Evolutionary conservation across 1,284 basidiomycete species (phyloP).

Genomic region (Puccinia sorghi): DNA sequence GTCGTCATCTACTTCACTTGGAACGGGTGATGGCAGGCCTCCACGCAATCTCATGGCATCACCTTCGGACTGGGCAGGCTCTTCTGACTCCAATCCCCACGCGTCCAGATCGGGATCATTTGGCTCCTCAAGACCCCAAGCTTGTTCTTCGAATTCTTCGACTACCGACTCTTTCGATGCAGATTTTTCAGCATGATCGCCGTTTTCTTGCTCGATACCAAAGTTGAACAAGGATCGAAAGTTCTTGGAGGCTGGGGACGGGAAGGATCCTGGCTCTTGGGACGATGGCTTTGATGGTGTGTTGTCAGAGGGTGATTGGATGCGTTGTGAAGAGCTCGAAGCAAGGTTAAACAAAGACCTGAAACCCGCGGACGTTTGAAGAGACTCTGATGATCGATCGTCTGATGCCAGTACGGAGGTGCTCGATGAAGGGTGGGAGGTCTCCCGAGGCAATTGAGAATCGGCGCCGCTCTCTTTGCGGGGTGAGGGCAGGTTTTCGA

Average conservation of each 20-base stretch:
- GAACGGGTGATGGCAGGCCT: slow-evolving; percentile 27
- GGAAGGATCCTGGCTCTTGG: background rate
- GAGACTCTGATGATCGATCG: slow-evolving; percentile 1
- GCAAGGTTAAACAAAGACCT: slow-evolving; percentile 43
- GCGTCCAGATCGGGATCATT: slow-evolving; percentile 30
- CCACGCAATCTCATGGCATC: slow-evolving; percentile 38
- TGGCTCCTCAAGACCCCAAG: slow-evolving; percentile 32
- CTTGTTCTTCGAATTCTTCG: slow-evolving; percentile 32
- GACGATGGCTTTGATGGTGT: background rate
- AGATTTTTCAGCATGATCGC: slow-evolving; percentile 7
- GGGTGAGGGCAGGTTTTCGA: background rate
- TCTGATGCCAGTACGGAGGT: background rate
- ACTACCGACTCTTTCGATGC: background rate
- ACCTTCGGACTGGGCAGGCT: background rate
- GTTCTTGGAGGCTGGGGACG: slow-evolving; percentile 8
- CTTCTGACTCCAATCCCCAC: slow-evolving; percentile 42
- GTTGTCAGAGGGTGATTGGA: background rate
- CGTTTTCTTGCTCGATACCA: slow-evolving; percentile 10
- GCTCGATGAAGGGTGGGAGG: background rate
- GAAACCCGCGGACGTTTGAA: slow-evolving; percentile 17
- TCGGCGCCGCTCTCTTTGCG: background rate
- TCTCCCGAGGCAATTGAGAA: background rate
- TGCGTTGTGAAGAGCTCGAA: slow-evolving; percentile 1
- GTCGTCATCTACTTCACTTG: slow-evolving; percentile 40
- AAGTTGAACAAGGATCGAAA: slow-evolving; percentile 47